phyloP scores from a whole-genome alignment of 306 rosid genomes.

The Trifolium fragiferum region DNA sequence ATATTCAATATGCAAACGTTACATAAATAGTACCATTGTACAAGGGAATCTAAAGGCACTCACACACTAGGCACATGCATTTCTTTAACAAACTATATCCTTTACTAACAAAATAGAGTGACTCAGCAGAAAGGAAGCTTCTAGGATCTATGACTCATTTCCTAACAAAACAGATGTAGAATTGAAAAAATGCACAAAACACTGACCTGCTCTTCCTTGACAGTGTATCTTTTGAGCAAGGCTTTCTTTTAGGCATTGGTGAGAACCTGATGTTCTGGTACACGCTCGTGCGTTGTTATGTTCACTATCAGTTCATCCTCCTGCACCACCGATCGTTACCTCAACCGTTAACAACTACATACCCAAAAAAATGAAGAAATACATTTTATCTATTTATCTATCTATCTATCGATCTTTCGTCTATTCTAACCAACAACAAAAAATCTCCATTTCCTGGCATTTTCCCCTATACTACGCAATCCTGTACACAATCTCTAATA shows the following conservation, averaged over 20 bases:
- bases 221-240: constrained; percentile 79
- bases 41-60: too few species aligned
- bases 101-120: too few species aligned
- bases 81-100: too few species aligned
- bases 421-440: background rate
- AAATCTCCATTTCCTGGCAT: background rate
- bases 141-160: too few species aligned
- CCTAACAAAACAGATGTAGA: background rate
- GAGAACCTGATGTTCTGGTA: constrained; percentile 80
- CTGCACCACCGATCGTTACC: constrained; percentile 45
- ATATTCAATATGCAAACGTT: too few species aligned
- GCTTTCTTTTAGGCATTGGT: constrained; percentile 72
- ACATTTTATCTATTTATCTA: background rate
- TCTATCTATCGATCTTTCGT: too few species aligned
- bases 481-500: background rate
- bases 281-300: constrained; percentile 70
- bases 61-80: too few species aligned
- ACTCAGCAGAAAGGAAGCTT: too few species aligned
- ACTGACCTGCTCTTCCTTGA: constrained; percentile 72
- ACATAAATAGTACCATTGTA: too few species aligned
- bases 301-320: constrained; percentile 79
- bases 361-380: background rate
- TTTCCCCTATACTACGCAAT: background rate
- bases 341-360: background rate
- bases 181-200: background rate